Conservation (phyloP, 2,329 filamentous ascomycete genomes). For the Ampelomyces quisqualis region DNA sequence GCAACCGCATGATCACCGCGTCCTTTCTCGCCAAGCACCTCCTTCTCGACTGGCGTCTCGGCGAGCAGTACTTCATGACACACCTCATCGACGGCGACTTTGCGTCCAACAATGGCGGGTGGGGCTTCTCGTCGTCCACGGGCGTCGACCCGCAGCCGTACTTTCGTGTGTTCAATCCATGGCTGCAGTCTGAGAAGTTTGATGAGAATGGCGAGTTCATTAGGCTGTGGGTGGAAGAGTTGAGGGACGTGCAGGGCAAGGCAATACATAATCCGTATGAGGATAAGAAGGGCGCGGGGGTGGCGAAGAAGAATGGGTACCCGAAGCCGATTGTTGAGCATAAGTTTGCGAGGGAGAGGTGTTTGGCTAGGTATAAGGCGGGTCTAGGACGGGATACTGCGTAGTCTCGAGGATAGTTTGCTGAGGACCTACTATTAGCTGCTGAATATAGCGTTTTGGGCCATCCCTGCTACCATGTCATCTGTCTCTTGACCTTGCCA, state of each 20-base stretch:
- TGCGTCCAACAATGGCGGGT: slow-evolving; percentile 61
- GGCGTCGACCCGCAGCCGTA: slow-evolving; percentile 87
- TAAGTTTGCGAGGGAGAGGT: slow-evolving; percentile 65
- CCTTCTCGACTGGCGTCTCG: slow-evolving; percentile 53
- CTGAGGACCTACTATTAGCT: background rate
- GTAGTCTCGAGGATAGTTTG: slow-evolving; percentile 7
- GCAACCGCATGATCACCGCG: slow-evolving; percentile 53
- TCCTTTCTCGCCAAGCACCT: slow-evolving; percentile 54
- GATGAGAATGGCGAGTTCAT: slow-evolving; percentile 79
- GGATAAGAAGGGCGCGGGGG: slow-evolving; percentile 53
- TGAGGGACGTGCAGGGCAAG: slow-evolving; percentile 63
- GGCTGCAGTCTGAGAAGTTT: slow-evolving; percentile 83
- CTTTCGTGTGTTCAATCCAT: slow-evolving; percentile 86
- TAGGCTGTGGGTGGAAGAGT: slow-evolving; percentile 76
- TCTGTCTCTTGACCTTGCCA: no score
- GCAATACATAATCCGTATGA: slow-evolving; percentile 81
- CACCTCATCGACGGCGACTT: slow-evolving; percentile 52
- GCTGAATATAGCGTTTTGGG: background rate
- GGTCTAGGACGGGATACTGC: slow-evolving; percentile 57
- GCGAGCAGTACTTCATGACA: slow-evolving; percentile 55
- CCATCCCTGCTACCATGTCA: background rate
- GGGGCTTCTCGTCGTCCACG: slow-evolving; percentile 66
- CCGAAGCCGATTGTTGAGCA: slow-evolving; percentile 75
- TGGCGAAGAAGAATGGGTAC: slow-evolving; percentile 69
- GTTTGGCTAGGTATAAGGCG: slow-evolving; percentile 69